These are phyloP conservation scores for Amaranthus cruentus DNA, from an alignment of 148 eudicot species.

Conservation along the genomic window DNA sequence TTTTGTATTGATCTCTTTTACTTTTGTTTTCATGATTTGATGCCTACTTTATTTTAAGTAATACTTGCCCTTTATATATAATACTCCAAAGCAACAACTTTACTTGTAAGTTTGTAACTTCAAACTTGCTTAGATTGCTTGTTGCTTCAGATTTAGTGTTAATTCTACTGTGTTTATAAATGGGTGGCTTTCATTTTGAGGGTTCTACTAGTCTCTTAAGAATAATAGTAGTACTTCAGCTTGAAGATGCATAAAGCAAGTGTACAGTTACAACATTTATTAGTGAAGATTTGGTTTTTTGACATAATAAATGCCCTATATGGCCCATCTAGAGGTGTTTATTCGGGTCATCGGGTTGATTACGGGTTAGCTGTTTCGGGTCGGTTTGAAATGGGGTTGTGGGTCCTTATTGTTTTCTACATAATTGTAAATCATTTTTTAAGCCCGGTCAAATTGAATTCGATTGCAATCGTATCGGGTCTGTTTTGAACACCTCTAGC, in stretches of 20 bases:
- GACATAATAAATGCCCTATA: background rate
- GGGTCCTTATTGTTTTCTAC: no score
- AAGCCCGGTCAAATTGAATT: no score
- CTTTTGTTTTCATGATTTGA: slow-evolving; percentile 29
- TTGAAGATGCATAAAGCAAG: no score
- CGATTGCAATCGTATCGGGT: no score
- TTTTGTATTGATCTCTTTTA: slow-evolving; percentile 19
- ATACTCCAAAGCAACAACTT: background rate
- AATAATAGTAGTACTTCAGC: background rate
- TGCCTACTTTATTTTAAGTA: slow-evolving; percentile 22
- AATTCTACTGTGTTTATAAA: background rate
- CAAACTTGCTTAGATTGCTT: background rate
- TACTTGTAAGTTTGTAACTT: background rate
- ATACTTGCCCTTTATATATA: background rate
- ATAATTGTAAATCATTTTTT: no score
- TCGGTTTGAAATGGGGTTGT: no score
- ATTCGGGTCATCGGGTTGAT: no score
- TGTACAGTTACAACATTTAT: no score
- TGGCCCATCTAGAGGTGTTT: background rate
- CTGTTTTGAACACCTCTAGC: no score
- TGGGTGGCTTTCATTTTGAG: background rate
- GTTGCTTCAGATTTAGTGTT: slow-evolving; percentile 2
- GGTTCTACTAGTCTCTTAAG: background rate
- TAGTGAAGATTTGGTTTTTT: background rate
- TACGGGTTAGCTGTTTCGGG: no score